Percentiles rank a stretch among this genome's conserved stretches.
Conservation (phyloP, 805 yeast species). For the Candida koratica region DNA sequence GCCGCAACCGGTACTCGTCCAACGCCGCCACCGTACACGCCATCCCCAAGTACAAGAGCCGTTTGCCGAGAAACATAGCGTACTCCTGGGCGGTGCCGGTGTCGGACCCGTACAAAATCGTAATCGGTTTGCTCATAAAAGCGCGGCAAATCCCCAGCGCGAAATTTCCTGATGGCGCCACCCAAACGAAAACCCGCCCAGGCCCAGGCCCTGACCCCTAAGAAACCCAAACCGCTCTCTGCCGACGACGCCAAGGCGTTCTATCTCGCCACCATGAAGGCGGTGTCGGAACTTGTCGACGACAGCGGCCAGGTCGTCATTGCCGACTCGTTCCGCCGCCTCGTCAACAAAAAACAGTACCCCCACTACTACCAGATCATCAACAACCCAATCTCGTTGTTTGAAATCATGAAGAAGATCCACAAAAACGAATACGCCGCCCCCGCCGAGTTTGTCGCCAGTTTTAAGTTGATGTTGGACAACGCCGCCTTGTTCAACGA, state of each 20-base stretch:
- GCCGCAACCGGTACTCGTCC: conserved; percentile 57
- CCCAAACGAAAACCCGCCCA: conserved; percentile 25
- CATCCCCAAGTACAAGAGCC: conserved; percentile 52
- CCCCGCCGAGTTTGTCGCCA: conserved; percentile 30
- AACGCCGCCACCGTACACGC: conserved; percentile 47
- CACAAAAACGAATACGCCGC: conserved; percentile 37
- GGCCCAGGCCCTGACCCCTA: not conserved
- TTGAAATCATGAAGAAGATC: conserved; percentile 33
- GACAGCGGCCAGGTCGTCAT: conserved; percentile 24
- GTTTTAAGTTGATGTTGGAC: conserved; percentile 33
- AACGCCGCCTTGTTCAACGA: conserved; percentile 41
- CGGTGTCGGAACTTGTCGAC: conserved; percentile 29
- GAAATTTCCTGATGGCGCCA: too few species aligned
- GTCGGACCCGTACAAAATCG: conserved; percentile 83
- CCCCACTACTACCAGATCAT: conserved; percentile 40
- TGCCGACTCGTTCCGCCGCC: conserved; percentile 29
- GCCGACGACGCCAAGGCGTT: conserved; percentile 26
- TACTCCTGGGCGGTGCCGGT: conserved; percentile 89
- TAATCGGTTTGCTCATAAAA: too few species aligned
- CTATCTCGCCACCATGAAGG: conserved; percentile 28
- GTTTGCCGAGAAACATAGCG: conserved; percentile 59
- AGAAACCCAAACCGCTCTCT: conserved; percentile 8
- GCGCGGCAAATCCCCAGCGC: too few species aligned
- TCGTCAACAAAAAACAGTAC: conserved; percentile 34
- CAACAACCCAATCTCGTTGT: conserved; percentile 29